phyloP scores from a whole-genome alignment of 306 rosid species.

The Trifolium dubium region DNA sequence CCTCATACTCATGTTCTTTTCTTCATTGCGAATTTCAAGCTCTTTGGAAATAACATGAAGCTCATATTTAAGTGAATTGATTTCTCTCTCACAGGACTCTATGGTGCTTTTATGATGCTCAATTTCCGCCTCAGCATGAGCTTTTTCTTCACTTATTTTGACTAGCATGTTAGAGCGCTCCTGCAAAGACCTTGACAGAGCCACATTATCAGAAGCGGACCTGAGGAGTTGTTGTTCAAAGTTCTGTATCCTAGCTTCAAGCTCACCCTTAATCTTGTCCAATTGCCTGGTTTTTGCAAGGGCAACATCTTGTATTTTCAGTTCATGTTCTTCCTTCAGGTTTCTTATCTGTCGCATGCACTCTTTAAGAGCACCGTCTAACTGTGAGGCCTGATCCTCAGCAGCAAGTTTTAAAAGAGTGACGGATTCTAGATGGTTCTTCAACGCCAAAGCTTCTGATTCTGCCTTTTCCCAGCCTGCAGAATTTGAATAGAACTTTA shows the following conservation, averaged over 20 bases:
- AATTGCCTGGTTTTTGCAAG: conserved; percentile 77
- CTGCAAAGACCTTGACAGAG: conserved; percentile 85
- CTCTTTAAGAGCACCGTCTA: conserved; percentile 98
- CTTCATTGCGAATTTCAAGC: conserved; percentile 98
- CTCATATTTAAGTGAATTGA: conserved; percentile 91
- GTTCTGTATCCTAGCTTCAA: conserved; percentile 71
- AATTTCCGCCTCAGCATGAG: conserved; percentile 93
- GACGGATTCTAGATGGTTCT: conserved; percentile 85
- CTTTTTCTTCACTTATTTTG: conserved; percentile 83
- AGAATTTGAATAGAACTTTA: conserved; percentile 27
- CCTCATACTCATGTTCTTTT: conserved; percentile 97
- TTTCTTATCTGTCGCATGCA: conserved; percentile 96
- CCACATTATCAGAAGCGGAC: conserved; percentile 87
- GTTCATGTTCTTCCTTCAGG: conserved; percentile 95
- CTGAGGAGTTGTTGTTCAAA: conserved; percentile 89
- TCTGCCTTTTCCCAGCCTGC: conserved; percentile 99
- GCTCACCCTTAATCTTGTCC: conserved; percentile 86
- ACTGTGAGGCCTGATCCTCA: conserved; percentile 93
- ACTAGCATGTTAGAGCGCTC: conserved; percentile 95
- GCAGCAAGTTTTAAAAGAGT: conserved; percentile 89
- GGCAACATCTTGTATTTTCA: conserved; percentile 78
- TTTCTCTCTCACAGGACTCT: conserved; percentile 96
- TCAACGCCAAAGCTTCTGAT: conserved; percentile 93
- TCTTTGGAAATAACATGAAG: conserved; percentile 84
- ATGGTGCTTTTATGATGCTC: conserved; percentile 78